A percentile compares a stretch with the other conserved stretches of the same genome.
Conservation (phyloP, 768 basidiomycete species). For the Lepiota venenata region DNA sequence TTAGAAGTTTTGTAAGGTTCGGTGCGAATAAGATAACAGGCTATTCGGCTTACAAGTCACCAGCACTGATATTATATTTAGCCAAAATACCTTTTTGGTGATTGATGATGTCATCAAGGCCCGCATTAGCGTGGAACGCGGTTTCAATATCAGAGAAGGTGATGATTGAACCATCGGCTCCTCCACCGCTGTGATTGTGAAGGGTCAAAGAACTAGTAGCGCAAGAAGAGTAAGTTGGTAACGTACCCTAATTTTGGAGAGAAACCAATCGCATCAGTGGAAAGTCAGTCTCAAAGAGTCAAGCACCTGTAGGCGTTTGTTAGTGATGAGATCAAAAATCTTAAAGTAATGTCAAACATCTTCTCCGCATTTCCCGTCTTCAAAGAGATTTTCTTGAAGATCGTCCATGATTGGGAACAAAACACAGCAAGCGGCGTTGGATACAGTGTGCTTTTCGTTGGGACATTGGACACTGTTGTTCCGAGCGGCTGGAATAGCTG, state of each 20-base stretch:
- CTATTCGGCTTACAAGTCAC: conserved; percentile 40
- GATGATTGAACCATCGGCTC: conserved; percentile 49
- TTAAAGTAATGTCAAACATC: background rate
- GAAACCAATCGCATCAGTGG: conserved; percentile 43
- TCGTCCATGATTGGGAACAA: conserved; percentile 38
- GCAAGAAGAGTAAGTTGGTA: background rate
- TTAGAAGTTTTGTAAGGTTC: background rate
- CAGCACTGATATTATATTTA: conserved; percentile 33
- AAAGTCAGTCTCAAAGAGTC: conserved; percentile 28
- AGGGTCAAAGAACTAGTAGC: background rate
- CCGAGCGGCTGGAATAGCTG: conserved; percentile 3
- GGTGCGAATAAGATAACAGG: background rate
- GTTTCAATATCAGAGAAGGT: conserved; percentile 40
- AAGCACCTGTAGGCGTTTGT: background rate
- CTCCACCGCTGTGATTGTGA: conserved; percentile 29
- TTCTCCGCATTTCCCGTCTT: conserved; percentile 27
- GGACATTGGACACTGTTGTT: conserved; percentile 19
- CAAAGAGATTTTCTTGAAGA: conserved; percentile 34
- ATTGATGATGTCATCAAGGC: conserved; percentile 39
- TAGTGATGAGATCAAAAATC: background rate
- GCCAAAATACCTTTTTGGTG: conserved; percentile 29
- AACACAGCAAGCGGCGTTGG: conserved; percentile 33
- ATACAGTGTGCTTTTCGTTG: conserved; percentile 21
- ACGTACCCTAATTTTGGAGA: conserved; percentile 29
- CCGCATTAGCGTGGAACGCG: conserved; percentile 38